These are phyloP conservation scores for Leccinum aurantiacum DNA, from an alignment of 768 basidiomycete species.

Conservation along the genomic window DNA sequence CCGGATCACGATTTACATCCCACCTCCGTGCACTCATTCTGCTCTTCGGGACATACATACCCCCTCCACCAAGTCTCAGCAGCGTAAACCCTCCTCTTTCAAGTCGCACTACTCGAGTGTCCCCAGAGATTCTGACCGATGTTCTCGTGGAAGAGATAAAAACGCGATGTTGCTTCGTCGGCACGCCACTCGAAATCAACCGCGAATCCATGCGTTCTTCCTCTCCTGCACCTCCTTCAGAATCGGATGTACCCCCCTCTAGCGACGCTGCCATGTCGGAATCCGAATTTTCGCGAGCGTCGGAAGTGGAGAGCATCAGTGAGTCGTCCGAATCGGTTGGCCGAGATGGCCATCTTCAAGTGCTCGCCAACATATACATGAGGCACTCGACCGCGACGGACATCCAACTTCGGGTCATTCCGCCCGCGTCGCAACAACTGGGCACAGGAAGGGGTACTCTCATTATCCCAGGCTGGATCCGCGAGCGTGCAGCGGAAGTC, in stretches of 20 bases:
- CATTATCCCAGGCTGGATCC: constrained; percentile 91
- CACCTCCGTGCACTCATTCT: constrained; percentile 82
- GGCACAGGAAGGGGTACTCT: constrained; percentile 78
- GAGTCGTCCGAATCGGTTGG: constrained; percentile 36
- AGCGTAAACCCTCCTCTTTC: constrained; percentile 61
- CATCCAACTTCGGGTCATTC: constrained; percentile 64
- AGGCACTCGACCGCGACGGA: constrained; percentile 68
- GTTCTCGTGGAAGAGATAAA: constrained; percentile 87
- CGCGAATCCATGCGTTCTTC: constrained; percentile 34
- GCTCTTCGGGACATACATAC: constrained; percentile 81
- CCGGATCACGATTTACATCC: constrained; percentile 76
- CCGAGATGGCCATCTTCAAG: background rate
- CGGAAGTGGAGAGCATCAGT: constrained; percentile 46
- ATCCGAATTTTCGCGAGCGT: constrained; percentile 60
- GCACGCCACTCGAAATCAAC: constrained; percentile 49
- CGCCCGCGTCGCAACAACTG: constrained; percentile 62
- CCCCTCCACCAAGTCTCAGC: constrained; percentile 72
- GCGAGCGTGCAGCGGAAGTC: constrained; percentile 88
- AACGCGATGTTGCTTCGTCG: constrained; percentile 87
- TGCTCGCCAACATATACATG: constrained; percentile 35
- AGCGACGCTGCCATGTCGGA: constrained; percentile 65
- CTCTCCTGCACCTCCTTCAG: constrained; percentile 33
- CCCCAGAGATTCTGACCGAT: constrained; percentile 78
- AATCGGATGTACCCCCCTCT: constrained; percentile 42
- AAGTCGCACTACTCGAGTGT: constrained; percentile 65